Percentiles rank a stretch among this genome's conserved stretches.
Evolutionary conservation across 106 monocot species (phyloP).

Genomic region (Dactylorhiza incarnata): DNA sequence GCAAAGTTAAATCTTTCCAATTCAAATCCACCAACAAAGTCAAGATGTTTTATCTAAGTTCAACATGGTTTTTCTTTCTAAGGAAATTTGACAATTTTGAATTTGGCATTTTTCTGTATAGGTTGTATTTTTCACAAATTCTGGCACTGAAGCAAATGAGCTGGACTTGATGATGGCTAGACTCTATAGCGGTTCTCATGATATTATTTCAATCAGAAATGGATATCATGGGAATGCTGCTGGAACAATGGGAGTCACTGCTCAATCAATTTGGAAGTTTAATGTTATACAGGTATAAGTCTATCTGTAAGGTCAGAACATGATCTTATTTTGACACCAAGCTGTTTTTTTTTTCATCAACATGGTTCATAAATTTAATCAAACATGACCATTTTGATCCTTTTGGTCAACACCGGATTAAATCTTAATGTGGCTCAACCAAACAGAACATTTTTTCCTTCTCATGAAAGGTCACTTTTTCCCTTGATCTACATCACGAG

Average conservation of each 20-base stretch:
- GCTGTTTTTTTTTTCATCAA: too few relatives aligned
- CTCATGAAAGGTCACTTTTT: too few relatives aligned
- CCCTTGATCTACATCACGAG: too few relatives aligned
- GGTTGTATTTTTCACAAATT: constrained; percentile 98
- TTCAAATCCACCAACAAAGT: background rate
- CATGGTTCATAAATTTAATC: too few relatives aligned
- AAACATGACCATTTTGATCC: too few relatives aligned
- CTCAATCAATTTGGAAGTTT: constrained; percentile 86
- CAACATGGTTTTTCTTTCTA: background rate
- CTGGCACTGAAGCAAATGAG: constrained; percentile 95
- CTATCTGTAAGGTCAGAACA: background rate
- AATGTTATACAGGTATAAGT: constrained; percentile 70
- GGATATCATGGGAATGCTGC: constrained; percentile 98
- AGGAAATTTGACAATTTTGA: background rate
- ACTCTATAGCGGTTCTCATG: constrained; percentile 83
- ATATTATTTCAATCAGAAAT: constrained; percentile 84
- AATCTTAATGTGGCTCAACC: too few relatives aligned
- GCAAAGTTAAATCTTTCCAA: background rate
- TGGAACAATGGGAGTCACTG: constrained; percentile 87
- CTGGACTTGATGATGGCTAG: constrained; percentile 87
- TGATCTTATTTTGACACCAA: background rate
- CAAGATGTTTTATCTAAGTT: too few relatives aligned
- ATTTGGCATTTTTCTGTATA: constrained; percentile 13
- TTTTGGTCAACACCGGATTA: too few relatives aligned
- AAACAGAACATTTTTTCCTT: too few relatives aligned